phyloP scores from a whole-genome alignment of 2,329 filamentous ascomycete genomes.

The Pestalotiopsis sp. region DNA sequence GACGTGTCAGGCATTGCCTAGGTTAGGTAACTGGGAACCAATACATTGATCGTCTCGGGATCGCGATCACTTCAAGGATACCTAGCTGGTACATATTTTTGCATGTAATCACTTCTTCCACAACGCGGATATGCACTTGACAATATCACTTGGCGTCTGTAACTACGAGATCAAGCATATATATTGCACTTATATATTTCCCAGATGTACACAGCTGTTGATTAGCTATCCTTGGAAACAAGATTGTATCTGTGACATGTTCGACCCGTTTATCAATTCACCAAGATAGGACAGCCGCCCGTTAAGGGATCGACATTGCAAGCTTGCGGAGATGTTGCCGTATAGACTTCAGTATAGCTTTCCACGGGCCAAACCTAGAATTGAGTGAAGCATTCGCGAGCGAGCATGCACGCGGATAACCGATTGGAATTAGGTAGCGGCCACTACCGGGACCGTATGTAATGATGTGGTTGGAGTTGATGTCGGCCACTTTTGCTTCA shows the following conservation, averaged over 20 bases:
- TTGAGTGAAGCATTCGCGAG: neutral
- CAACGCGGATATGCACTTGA: too few relatives aligned
- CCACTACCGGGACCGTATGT: neutral
- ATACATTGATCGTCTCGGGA: too few relatives aligned
- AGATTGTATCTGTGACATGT: neutral
- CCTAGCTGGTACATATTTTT: too few relatives aligned
- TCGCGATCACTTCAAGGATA: too few relatives aligned
- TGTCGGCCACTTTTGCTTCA: neutral
- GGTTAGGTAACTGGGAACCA: too few relatives aligned
- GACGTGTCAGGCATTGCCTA: too few relatives aligned
- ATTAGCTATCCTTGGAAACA: neutral
- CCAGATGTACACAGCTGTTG: neutral
- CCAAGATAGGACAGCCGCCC: neutral
- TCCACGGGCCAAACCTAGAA: neutral
- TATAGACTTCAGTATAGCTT: neutral
- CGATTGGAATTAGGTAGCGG: neutral
- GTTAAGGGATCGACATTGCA: neutral
- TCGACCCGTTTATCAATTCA: neutral
- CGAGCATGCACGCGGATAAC: neutral
- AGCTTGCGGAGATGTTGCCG: neutral
- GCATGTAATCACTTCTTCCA: too few relatives aligned
- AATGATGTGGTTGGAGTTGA: neutral
- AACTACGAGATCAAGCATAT: too few relatives aligned
- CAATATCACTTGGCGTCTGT: too few relatives aligned
- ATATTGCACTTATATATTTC: neutral